A percentile compares a stretch with the other conserved stretches of the same genome.
These are phyloP conservation scores for Casuarina cunninghamiana DNA, from an alignment of 306 rosid genomes.

Conservation along the genomic window DNA sequence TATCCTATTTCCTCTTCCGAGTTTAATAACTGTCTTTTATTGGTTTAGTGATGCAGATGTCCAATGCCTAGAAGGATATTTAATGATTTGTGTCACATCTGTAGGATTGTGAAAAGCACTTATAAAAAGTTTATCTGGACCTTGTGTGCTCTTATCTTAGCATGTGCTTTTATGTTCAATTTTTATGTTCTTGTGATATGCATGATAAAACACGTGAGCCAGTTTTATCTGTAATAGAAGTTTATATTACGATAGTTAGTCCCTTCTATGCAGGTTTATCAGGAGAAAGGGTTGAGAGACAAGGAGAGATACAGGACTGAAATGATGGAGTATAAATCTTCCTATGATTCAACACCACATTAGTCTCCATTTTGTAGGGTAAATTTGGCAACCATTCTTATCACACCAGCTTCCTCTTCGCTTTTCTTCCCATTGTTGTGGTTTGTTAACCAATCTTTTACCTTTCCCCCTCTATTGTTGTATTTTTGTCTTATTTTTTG, in stretches of 20 bases:
- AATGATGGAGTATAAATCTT: constrained; percentile 62
- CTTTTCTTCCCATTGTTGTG: constrained; percentile 18
- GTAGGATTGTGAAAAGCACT: neutral
- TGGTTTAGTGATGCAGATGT: neutral
- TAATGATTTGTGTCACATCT: neutral
- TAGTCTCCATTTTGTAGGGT: constrained; percentile 31
- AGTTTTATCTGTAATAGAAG: constrained; percentile 4
- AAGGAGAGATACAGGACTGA: constrained; percentile 71
- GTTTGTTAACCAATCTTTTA: neutral
- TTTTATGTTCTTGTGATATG: neutral
- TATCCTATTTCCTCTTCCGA: neutral
- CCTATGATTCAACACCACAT: constrained; percentile 35
- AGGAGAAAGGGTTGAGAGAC: constrained; percentile 67
- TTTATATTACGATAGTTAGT: neutral
- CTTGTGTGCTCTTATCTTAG: neutral
- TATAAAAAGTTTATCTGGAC: neutral
- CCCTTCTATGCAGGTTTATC: constrained; percentile 57
- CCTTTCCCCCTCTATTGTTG: constrained; percentile 15
- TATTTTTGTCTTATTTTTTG: neutral
- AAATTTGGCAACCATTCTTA: neutral
- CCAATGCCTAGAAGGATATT: neutral
- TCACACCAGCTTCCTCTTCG: constrained; percentile 12
- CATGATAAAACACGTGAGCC: too few relatives aligned
- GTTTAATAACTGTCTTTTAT: neutral
- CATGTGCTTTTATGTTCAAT: too few relatives aligned